Percentiles rank a stretch among this genome's conserved stretches.
Evolutionary conservation across 495 filamentous ascomycete species (phyloP).

Genomic region (Lepraria neglecta): DNA sequence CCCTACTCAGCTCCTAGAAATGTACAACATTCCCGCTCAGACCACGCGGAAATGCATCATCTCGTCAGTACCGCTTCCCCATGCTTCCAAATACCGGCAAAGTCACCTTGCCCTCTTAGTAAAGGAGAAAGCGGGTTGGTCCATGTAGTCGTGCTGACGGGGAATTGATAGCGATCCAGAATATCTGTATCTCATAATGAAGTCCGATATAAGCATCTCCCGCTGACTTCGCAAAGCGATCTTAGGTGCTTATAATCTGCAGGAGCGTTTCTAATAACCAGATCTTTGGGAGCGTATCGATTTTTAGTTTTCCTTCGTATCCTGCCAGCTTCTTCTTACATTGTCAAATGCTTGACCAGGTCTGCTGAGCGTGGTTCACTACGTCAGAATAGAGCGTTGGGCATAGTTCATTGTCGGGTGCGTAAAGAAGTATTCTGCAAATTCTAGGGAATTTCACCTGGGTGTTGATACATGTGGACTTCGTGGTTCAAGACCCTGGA

Average conservation of each 20-base stretch:
- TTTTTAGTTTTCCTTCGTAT: not conserved
- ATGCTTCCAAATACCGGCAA: not conserved
- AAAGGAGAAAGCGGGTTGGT: not conserved
- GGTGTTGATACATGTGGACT: no score
- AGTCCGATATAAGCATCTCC: not conserved
- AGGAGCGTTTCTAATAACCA: not conserved
- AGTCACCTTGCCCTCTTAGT: not conserved
- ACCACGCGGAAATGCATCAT: conserved; percentile 13
- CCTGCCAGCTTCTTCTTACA: not conserved
- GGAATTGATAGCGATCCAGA: not conserved
- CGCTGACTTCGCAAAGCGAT: conserved; percentile 6
- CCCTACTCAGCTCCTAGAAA: conserved; percentile 6
- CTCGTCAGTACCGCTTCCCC: conserved; percentile 10
- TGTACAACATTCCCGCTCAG: conserved; percentile 2
- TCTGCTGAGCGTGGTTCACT: not conserved
- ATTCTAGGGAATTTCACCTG: no score
- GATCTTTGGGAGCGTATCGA: conserved; percentile 6
- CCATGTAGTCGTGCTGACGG: not conserved
- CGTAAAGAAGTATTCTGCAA: no score
- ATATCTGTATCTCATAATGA: conserved; percentile 1
- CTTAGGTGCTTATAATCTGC: conserved; percentile 3
- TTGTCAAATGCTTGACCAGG: not conserved
- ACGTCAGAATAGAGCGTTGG: no score
- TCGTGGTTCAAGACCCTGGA: no score
- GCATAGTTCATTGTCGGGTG: no score